Base-by-base conservation (phyloP, 2,329 filamentous ascomycete species). In the Huntiella savannae region DNA sequence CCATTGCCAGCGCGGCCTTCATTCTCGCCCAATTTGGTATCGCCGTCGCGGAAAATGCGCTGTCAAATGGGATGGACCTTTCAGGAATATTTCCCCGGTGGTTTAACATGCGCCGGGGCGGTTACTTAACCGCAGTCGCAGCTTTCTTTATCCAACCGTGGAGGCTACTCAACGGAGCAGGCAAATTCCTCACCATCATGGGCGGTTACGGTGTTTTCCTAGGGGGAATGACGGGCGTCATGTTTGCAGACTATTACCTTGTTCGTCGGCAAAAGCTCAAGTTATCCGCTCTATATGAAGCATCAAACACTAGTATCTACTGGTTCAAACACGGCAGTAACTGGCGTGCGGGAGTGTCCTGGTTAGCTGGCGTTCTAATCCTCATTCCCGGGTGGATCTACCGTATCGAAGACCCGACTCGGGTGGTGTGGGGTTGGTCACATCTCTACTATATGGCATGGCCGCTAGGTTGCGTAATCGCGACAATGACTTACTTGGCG, bases 21-120 rank as follows among this genome's bases (percentile, higher is more conserved):
- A 70, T 70, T 53, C 69, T 70, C 54, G 61, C 66, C 15, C 58
- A 49, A 57, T 60, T 52, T 17, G 51, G 51, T 39, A 49, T 49
- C 43, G 43, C 50, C 8, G 50, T 52, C 12, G 46, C 46, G 4
- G 49, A 47, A 8, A 49, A 49, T 43, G 45, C 46, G 11, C 22
- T 51, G 8, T 47, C 42, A n/a, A 47, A 47, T 10, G 49, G 48
- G 12, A 52, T 51, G 33, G 51, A 52, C 15, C 35, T 51, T 8
- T 45, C 48, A 19, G 49, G 47, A 2, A 17, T 52, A 5, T 42
- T 46, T 13, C 51, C 51, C 2, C 38, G 37, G 33, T 52, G 49
- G 33, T 48, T 52, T 28, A 46, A 52, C 33, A 43, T 51, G 13
- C 46, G 33, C 19, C 47, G 51, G 4, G 51, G 47, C n/a, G 44